These are phyloP conservation scores for Cladosporium sp. DNA, from an alignment of 2,329 filamentous ascomycete species.

Conservation along the genomic window DNA sequence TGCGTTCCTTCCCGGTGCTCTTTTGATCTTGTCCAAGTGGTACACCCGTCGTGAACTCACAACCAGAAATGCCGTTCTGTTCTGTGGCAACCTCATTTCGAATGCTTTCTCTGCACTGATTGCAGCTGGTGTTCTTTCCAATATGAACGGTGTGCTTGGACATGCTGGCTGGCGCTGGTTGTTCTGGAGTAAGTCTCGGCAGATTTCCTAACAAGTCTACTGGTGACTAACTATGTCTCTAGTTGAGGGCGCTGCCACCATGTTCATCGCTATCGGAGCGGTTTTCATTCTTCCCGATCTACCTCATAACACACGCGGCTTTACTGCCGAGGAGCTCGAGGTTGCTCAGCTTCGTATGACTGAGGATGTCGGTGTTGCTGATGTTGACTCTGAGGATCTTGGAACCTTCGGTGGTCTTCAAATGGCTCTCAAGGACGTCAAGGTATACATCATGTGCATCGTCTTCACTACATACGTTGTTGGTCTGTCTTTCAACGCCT, in stretches of 20 bases:
- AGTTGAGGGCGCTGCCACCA: constrained; percentile 55
- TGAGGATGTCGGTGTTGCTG: constrained; percentile 47
- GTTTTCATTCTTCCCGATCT: constrained; percentile 53
- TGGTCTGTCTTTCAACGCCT: constrained; percentile 17
- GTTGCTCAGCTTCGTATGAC: constrained; percentile 49
- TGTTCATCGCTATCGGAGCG: constrained; percentile 48
- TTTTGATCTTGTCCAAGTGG: constrained; percentile 45
- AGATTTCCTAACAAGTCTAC: neutral
- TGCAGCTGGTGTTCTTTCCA: constrained; percentile 57
- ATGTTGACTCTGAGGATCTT: constrained; percentile 44
- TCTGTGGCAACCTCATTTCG: constrained; percentile 46
- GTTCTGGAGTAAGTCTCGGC: constrained; percentile 9
- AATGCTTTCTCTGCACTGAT: constrained; percentile 51
- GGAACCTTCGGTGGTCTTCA: constrained; percentile 36
- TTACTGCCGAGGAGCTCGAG: constrained; percentile 47
- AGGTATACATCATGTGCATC: constrained; percentile 36
- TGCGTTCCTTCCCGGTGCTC: constrained; percentile 37
- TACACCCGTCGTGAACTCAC: constrained; percentile 52
- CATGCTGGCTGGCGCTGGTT: constrained; percentile 52
- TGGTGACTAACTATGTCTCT: constrained; percentile 22
- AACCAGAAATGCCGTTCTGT: constrained; percentile 47
- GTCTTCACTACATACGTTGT: constrained; percentile 35
- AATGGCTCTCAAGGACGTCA: constrained; percentile 32
- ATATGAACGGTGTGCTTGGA: constrained; percentile 56
- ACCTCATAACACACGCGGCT: constrained; percentile 49